Percentiles rank a stretch among this genome's conserved stretches.
Evolutionary conservation across 495 filamentous ascomycete genomes (phyloP).

Genomic region (Sabuloglossum arenarium): DNA sequence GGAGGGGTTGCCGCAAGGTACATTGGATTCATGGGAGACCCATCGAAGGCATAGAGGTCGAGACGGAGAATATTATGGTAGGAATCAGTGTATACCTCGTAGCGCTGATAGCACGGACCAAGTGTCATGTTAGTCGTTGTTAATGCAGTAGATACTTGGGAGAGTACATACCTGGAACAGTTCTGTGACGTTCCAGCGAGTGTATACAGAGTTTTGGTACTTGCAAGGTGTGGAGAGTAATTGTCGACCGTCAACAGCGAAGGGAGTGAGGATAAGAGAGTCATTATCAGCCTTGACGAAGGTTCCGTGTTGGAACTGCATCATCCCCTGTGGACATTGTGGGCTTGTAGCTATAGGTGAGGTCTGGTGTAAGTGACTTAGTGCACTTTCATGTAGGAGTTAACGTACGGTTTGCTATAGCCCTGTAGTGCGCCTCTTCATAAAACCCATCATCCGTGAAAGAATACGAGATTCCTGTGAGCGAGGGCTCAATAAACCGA

Average conservation of each 20-base stretch:
- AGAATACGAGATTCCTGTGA: conserved; percentile 65
- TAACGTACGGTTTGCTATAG: conserved; percentile 49
- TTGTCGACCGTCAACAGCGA: conserved; percentile 51
- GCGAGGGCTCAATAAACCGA: conserved; percentile 41
- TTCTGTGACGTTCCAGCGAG: conserved; percentile 49
- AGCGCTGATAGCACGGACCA: conserved; percentile 25
- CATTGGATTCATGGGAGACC: conserved; percentile 49
- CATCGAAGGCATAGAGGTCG: conserved; percentile 43
- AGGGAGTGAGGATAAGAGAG: conserved; percentile 38
- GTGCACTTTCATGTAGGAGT: neutral
- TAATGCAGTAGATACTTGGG: neutral
- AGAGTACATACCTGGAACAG: conserved; percentile 31
- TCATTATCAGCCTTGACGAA: conserved; percentile 33
- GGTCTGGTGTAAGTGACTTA: neutral
- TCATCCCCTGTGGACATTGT: conserved; percentile 41
- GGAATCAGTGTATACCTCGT: conserved; percentile 35
- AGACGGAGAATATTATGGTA: conserved; percentile 44
- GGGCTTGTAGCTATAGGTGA: conserved; percentile 32
- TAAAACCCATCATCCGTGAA: conserved; percentile 53
- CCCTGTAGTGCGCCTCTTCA: conserved; percentile 56
- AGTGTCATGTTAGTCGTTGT: neutral
- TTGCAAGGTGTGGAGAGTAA: conserved; percentile 46
- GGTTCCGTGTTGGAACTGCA: conserved; percentile 64
- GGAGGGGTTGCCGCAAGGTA: conserved; percentile 49
- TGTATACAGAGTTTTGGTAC: conserved; percentile 31